Evolutionary conservation across 768 basidiomycete genomes (phyloP), one percentile per base, ranked within the genome.

Genomic region (Lentinula aciculospora): DNA sequence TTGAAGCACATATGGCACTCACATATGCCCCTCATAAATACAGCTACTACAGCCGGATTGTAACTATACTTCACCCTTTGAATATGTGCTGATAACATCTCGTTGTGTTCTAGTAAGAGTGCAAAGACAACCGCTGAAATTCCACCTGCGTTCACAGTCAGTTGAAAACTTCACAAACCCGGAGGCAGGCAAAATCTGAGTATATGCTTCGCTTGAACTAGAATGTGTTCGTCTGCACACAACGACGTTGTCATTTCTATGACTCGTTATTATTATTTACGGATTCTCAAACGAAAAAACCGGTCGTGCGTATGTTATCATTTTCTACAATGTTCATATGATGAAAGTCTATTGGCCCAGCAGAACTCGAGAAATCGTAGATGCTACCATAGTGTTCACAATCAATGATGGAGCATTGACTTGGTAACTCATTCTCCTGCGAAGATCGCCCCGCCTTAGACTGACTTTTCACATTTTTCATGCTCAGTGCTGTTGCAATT

Each of bases 401-500:
- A 58, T 61, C 48, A 61, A 61, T 29, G 60, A 61, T 25, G 60
- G 60, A 19, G 34, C 39, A 25, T 6, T n/a, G n/a, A 53, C 51
- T 23, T 58, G 53, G 60, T 58, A 42, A 31, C 44, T 40, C 10
- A 13, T 25, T 12, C 25, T 1, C 12, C 2, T 28, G 34, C 25
- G 36, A 23, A 31, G 3, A 25, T 28, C n/a, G 17, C 21, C 28
- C 12, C 17, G 17, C 17, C 13, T 29, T 39, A 15, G 5, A 7
- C 17, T 36, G 19, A 6, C n/a, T 1, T 50, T 15, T 39, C 37
- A 19, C 39, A 25, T 42, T n/a, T n/a, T n/a, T n/a, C n/a, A n/a
- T n/a, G n/a, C n/a, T n/a, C n/a, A 61, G 60, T 32, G 60, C 36
- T 46, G 53, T 58, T 17, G 57, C 58, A n/a, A 47, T 58, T 45